phyloP scores from a whole-genome alignment of 2,329 filamentous ascomycete species.

The Colletotrichum tabaci region DNA sequence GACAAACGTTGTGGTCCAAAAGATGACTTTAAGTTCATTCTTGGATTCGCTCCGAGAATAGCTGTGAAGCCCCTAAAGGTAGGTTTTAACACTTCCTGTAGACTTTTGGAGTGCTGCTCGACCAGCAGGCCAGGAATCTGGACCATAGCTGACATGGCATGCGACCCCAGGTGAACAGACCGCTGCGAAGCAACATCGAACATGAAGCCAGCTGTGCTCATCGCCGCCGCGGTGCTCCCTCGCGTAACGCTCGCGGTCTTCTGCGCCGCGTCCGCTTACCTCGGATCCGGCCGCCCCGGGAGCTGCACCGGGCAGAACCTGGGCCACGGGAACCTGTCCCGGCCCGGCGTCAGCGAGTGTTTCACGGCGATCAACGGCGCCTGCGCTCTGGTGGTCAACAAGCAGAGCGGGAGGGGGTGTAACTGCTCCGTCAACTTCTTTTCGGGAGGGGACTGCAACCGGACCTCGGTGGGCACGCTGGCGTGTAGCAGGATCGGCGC shows the following conservation, averaged over 20 bases:
- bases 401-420: neutral
- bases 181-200: neutral
- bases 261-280: slow-evolving; percentile 31
- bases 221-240: neutral
- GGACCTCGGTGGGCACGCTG: slow-evolving; percentile 22
- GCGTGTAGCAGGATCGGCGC: slow-evolving; percentile 20
- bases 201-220: neutral
- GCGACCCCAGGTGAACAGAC: neutral
- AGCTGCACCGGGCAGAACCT: slow-evolving; percentile 34
- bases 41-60: fast-evolving
- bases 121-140: neutral
- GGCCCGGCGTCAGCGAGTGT: slow-evolving; percentile 19
- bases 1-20: too few species aligned
- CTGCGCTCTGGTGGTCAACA: slow-evolving; percentile 12
- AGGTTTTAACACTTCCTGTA: neutral
- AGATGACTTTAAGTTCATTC: fast-evolving
- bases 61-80: fast-evolving
- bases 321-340: slow-evolving; percentile 13
- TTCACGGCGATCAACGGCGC: slow-evolving; percentile 33
- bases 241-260: slow-evolving; percentile 3
- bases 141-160: too few species aligned
- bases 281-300: slow-evolving; percentile 15
- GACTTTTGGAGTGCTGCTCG: too few species aligned
- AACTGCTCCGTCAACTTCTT: slow-evolving; percentile 36
- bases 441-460: slow-evolving; percentile 25